These are phyloP conservation scores for Tetracentron sinense DNA, from an alignment of 164 flowering plant genomes.

Conservation along the genomic window DNA sequence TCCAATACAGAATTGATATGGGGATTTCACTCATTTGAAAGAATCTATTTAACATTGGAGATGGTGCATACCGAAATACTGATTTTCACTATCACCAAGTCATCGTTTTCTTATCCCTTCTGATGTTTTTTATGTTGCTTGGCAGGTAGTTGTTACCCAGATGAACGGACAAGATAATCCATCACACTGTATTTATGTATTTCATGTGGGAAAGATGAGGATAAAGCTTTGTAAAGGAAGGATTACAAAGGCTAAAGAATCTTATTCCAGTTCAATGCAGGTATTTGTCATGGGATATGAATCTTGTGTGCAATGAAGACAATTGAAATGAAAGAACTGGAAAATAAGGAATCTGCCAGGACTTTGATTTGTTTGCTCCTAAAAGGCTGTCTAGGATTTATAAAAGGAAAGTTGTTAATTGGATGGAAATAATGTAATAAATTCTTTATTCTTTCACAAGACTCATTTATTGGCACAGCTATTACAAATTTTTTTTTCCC, in stretches of 20 bases:
- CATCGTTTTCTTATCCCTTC: too few relatives aligned
- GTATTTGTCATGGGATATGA: constrained; percentile 18
- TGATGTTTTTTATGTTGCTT: constrained; percentile 7
- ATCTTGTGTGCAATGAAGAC: neutral
- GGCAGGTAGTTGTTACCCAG: constrained; percentile 88
- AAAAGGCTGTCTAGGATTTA: neutral
- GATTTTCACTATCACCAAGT: too few relatives aligned
- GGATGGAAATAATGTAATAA: neutral
- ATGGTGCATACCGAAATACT: too few relatives aligned
- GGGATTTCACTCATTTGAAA: too few relatives aligned
- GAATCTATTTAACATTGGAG: too few relatives aligned
- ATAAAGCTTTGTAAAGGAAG: constrained; percentile 88
- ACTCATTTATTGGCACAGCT: too few relatives aligned
- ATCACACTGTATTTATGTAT: constrained; percentile 69
- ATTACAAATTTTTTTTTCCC: too few relatives aligned
- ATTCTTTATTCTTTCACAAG: neutral
- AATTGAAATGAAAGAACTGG: too few relatives aligned
- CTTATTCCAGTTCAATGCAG: constrained; percentile 75
- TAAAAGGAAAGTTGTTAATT: neutral
- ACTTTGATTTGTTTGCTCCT: neutral
- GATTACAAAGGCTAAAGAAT: constrained; percentile 73
- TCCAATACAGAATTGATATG: too few relatives aligned
- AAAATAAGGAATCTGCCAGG: neutral
- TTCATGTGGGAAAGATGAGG: constrained; percentile 93
- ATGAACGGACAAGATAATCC: constrained; percentile 67